Evolutionary conservation across 345 rosid genomes (phyloP), one percentile per base, ranked within the genome.

Genomic region (Nasturtium officinale): DNA sequence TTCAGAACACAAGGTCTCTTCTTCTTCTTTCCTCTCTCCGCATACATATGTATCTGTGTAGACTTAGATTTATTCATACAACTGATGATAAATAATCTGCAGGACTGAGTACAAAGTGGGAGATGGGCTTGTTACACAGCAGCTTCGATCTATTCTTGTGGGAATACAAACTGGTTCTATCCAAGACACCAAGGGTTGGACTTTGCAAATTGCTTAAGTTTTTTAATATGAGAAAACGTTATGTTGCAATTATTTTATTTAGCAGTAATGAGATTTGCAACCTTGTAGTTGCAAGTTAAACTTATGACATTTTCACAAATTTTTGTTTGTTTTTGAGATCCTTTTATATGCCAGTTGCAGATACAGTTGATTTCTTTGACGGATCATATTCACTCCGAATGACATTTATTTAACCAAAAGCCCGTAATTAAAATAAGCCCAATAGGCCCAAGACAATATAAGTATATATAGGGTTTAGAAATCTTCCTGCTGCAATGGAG

Each of bases 131-230:
- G 78, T 80, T 30, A 70, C 80, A 1, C 54, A 67, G 9, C 73
- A 83, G 63, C 78, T 82, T 52, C 57, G 47, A 42, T 61, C 76
- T 18, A 71, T 53, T 35, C 79, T 83, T 12, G 73, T 78, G 0
- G 87, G 87, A 46, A 82, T 86, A 71, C 88, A 89, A 74, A 82
- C 61, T 25, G 88, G 91, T 59, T 28, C 69, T n/a, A 48, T 83
- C 57, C 82, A 81, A 57, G 89, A 86, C 76, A 80, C 80, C n/a
- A 82, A 71, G 77, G 80, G 81, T 26, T 86, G 90, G 90, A 74
- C 65, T 15, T 35, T 88, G 46, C 70, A 62, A 63, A 74, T 85
- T 29, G 69, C 66, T 20, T 61, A 61, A 61, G 9, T 35, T 20
- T 21, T 18, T 20, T 58, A 4, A 35, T 20, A 35, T 20, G 6